Base-by-base conservation (phyloP, 2,329 filamentous ascomycete species). In the Tolypocladium paradoxum region DNA sequence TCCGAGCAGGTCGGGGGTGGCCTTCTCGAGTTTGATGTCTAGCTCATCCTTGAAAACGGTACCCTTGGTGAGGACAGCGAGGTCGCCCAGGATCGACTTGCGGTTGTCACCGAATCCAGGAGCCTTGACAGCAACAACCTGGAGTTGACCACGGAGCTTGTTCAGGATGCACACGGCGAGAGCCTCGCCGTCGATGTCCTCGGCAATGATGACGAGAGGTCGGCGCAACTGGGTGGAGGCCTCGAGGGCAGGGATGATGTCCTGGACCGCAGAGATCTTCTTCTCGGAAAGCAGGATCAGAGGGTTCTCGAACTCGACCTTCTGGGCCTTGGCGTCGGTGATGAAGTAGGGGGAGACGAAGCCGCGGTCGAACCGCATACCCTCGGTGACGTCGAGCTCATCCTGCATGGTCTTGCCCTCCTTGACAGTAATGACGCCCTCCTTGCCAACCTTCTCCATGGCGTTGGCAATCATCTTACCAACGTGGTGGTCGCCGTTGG, bases 391-490 rank as follows among this genome's bases (percentile, higher is more conserved):
- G 78, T 99, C 93, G 53, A 99, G 87, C 83, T 99, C 93, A 64
- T 99, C 93, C 66, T 88, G 84, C 69, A 95, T 86, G 56, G 93
- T 97, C 87, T 97, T 99, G 71, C 93, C 93, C 82, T 99, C 93
- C 87, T 99, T 99, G 69, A 97, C 92, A 55, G 93, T 99, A 73
- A 99, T 99, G 68, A 99, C 93, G 80, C 93, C 93, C 79, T 99
- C 93, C 83, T 99, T 99, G 75, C 93, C 93, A 59, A 99, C 93
- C 83, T 95, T 96, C 83, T 99, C 93, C 93, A 99, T 99, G 64
- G 93, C 93, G 70, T 85, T 96, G 69, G 93, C 91, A 72, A 99
- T 93, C 69, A 99, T 83, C 76, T 90, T 85, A 65, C 93, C 93
- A 67, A 99, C 89, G 76, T 96, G 91, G 55, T 83, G 84, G 70